A percentile compares a stretch with the other conserved stretches of the same genome.
Evolutionary conservation across 1,139 yeast genomes (phyloP).

Genomic region (Debaryomyces psychrophilus): DNA sequence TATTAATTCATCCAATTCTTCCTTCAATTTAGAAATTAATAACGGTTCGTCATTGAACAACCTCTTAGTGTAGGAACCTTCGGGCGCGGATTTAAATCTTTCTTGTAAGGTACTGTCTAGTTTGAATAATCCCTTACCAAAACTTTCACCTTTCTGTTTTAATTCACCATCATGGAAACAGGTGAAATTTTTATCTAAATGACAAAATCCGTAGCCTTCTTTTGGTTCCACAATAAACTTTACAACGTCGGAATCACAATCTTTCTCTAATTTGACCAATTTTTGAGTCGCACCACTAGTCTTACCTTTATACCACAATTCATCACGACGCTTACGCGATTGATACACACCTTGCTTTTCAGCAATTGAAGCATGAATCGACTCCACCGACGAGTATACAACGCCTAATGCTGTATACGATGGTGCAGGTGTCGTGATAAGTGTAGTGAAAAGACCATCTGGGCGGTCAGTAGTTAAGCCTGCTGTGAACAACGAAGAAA

Average conservation of each 20-base stretch:
- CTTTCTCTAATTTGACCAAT: slow-evolving; percentile 65
- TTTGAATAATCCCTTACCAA: slow-evolving; percentile 60
- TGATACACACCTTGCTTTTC: slow-evolving; percentile 91
- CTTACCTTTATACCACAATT: slow-evolving; percentile 92
- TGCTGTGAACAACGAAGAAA: slow-evolving; percentile 57
- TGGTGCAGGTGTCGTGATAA: slow-evolving; percentile 70
- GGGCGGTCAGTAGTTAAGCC: slow-evolving; percentile 76
- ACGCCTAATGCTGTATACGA: slow-evolving; percentile 70
- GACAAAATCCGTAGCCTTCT: slow-evolving; percentile 88
- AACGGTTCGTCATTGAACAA: slow-evolving; percentile 76
- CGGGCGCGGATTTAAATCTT: slow-evolving; percentile 69
- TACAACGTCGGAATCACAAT: slow-evolving; percentile 92
- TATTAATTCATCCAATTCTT: slow-evolving; percentile 94
- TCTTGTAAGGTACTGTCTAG: slow-evolving; percentile 66
- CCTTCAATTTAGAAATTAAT: slow-evolving; percentile 83
- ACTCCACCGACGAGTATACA: slow-evolving; percentile 84
- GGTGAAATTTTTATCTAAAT: slow-evolving; percentile 68
- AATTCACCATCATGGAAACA: slow-evolving; percentile 64
- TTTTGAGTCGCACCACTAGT: slow-evolving; percentile 93
- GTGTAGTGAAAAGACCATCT: slow-evolving; percentile 84
- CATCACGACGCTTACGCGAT: slow-evolving; percentile 81
- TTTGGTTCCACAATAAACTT: slow-evolving; percentile 81
- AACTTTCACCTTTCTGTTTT: slow-evolving; percentile 44
- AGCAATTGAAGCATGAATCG: slow-evolving; percentile 78
- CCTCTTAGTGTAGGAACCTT: slow-evolving; percentile 89